phyloP scores from a whole-genome alignment of 2,329 filamentous ascomycete genomes.

The Neonectria faginata region DNA sequence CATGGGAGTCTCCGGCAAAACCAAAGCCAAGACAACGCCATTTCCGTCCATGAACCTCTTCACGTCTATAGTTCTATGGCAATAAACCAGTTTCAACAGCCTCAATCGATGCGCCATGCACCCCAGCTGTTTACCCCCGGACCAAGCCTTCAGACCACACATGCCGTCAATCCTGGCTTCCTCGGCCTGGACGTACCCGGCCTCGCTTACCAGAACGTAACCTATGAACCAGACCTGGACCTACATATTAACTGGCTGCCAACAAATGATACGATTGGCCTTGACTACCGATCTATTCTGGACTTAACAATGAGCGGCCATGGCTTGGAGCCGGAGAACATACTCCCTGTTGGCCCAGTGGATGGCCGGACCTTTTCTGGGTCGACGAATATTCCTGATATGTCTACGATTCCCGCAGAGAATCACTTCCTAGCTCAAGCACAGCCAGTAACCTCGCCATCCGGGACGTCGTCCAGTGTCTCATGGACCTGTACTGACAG shows the following conservation, averaged over 20 bases:
- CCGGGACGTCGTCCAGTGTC: constrained; percentile 30
- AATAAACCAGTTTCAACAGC: background rate
- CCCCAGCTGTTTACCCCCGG: background rate
- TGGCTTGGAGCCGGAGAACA: background rate
- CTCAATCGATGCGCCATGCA: background rate
- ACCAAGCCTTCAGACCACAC: background rate
- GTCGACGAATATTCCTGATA: background rate
- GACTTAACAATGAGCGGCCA: background rate
- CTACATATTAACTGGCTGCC: constrained; percentile 44
- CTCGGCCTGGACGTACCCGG: constrained; percentile 8
- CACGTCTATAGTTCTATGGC: constrained; percentile 1
- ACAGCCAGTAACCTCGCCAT: background rate
- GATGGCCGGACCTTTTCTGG: background rate
- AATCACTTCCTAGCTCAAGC: background rate
- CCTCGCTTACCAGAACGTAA: constrained; percentile 19
- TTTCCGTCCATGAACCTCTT: background rate
- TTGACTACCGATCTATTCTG: constrained; percentile 38
- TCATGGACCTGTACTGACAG: constrained; percentile 12
- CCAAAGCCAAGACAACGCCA: background rate
- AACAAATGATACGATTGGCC: constrained; percentile 36
- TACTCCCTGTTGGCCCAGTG: background rate
- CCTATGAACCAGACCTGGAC: constrained; percentile 32
- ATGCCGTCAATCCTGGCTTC: background rate
- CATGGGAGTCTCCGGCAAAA: background rate
- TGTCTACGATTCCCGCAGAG: background rate